phyloP scores from a whole-genome alignment of 2,329 filamentous ascomycete genomes.

The Coniochaeta hoffmannii region DNA sequence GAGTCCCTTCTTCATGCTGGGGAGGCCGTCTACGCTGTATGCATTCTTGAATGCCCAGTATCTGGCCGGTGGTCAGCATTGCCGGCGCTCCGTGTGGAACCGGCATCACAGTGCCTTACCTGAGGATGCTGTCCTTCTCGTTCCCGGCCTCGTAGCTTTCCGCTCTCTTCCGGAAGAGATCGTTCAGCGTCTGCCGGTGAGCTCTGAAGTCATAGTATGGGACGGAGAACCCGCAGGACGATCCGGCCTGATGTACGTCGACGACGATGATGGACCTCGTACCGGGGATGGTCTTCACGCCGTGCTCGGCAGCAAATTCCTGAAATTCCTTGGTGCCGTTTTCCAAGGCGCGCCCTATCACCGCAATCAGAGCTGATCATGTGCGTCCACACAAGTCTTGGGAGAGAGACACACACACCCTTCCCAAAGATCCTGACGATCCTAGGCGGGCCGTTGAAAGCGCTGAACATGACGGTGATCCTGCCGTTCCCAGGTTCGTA shows the following conservation, averaged over 20 bases:
- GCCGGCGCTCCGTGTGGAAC: neutral
- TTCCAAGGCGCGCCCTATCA: conserved; percentile 27
- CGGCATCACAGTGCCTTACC: conserved; percentile 9
- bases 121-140: conserved; percentile 27
- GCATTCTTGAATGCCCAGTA: conserved; percentile 34
- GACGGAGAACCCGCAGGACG: conserved; percentile 32
- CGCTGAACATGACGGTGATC: conserved; percentile 64
- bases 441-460: conserved; percentile 29
- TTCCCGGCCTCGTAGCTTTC: conserved; percentile 22
- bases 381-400: neutral
- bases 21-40: conserved; percentile 30
- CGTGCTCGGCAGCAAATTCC: conserved; percentile 24
- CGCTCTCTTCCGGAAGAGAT: conserved; percentile 23
- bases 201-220: conserved; percentile 30
- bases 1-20: conserved; percentile 24
- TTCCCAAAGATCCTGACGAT: conserved; percentile 30
- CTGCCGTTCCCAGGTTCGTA: conserved; percentile 63
- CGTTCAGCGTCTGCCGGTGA: conserved; percentile 25
- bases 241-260: conserved; percentile 29
- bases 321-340: conserved; percentile 21
- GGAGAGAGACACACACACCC: neutral
- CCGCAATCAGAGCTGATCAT: neutral
- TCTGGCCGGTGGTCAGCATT: conserved; percentile 11
- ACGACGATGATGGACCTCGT: conserved; percentile 29
- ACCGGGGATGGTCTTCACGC: conserved; percentile 20